Percentiles rank a stretch among this genome's conserved stretches.
phyloP scores from a whole-genome alignment of 2,329 filamentous ascomycete genomes.

The Trichothecium roseum region DNA sequence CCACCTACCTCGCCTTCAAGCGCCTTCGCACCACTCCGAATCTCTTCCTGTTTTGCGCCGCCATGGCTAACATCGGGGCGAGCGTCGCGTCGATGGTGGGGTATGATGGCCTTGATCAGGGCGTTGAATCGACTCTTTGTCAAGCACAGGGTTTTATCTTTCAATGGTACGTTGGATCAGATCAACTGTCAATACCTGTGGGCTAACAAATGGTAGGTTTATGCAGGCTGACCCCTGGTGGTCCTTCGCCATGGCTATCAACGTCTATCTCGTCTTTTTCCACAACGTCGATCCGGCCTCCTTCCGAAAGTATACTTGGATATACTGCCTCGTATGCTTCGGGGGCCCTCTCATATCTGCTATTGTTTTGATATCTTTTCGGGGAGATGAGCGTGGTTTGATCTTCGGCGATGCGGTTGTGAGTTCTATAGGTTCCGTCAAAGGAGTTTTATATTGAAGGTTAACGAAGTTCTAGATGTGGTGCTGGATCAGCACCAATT shows the following conservation, averaged over 20 bases:
- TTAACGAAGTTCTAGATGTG: conserved; percentile 34
- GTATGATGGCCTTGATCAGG: conserved; percentile 48
- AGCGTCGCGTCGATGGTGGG: conserved; percentile 61
- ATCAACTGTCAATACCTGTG: neutral
- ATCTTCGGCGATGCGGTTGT: conserved; percentile 48
- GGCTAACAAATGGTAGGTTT: conserved; percentile 39
- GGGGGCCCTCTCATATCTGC: conserved; percentile 59
- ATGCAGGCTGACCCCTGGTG: conserved; percentile 67
- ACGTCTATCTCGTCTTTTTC: conserved; percentile 63
- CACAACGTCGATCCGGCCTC: conserved; percentile 46
- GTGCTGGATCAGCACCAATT: conserved; percentile 48
- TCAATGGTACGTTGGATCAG: conserved; percentile 45
- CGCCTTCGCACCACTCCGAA: conserved; percentile 46
- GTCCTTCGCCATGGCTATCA: conserved; percentile 73
- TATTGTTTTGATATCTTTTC: conserved; percentile 52
- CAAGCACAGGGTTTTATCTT: conserved; percentile 50
- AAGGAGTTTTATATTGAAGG: neutral
- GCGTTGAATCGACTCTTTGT: conserved; percentile 47
- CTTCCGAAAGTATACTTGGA: conserved; percentile 59
- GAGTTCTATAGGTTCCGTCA: conserved; percentile 12
- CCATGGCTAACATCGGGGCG: conserved; percentile 36
- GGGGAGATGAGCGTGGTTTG: conserved; percentile 21
- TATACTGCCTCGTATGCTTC: conserved; percentile 60
- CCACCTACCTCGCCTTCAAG: conserved; percentile 38
- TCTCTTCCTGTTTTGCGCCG: conserved; percentile 31